Evolutionary conservation across 352 stramenopile species (phyloP).

Genomic region (Globisporangium ultimum): DNA sequence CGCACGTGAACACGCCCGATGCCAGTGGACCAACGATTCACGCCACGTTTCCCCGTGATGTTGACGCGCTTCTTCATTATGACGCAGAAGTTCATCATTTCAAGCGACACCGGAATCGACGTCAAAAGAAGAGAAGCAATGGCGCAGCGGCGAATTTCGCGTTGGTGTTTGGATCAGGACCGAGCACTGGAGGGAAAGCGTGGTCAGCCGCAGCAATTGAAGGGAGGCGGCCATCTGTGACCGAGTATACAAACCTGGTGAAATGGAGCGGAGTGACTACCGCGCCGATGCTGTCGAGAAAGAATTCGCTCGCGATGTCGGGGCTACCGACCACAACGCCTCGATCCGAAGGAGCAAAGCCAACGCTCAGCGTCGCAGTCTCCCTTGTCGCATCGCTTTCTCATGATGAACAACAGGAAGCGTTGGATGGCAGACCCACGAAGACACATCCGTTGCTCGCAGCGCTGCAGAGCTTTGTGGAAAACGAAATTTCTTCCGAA

Average conservation of each 20-base stretch:
- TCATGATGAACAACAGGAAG: constrained; percentile 68
- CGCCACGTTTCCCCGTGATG: constrained; percentile 61
- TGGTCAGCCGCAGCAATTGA: background rate
- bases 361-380: constrained; percentile 54
- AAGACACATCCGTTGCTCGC: constrained; percentile 66
- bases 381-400: constrained; percentile 71
- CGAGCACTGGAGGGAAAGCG: background rate
- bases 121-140: constrained; percentile 3
- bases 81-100: constrained; percentile 51
- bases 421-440: constrained; percentile 47
- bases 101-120: constrained; percentile 41
- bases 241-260: constrained; percentile 4
- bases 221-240: constrained; percentile 1
- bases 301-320: constrained; percentile 5
- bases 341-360: constrained; percentile 26
- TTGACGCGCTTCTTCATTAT: constrained; percentile 26
- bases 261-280: background rate
- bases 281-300: background rate
- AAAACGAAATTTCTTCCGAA: constrained; percentile 35
- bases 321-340: background rate
- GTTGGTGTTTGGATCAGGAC: constrained; percentile 29
- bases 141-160: constrained; percentile 13
- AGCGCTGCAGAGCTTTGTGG: constrained; percentile 62
- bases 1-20: constrained; percentile 64
- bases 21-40: constrained; percentile 35